Evolutionary conservation across 768 basidiomycete genomes (phyloP).

Genomic region (Termitomyces titanicus): DNA sequence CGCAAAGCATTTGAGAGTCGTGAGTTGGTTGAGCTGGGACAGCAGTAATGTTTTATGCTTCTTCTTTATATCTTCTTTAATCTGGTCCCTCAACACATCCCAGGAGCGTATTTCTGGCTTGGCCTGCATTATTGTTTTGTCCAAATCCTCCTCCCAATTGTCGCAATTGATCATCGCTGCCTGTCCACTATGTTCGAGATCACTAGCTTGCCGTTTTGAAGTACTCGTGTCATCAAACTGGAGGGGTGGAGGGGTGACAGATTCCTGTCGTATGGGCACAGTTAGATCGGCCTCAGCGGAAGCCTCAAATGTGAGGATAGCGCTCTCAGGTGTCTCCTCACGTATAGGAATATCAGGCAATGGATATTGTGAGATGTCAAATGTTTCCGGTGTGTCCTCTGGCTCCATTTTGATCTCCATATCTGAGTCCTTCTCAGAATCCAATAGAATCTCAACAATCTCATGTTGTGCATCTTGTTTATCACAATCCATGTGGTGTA

Average conservation of each 20-base stretch:
- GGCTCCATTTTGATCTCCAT: too few species aligned
- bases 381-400: too few species aligned
- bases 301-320: too few species aligned
- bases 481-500: neutral
- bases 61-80: constrained; percentile 28
- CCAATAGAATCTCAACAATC: too few species aligned
- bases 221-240: too few species aligned
- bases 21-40: constrained; percentile 26
- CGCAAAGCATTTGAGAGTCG: constrained; percentile 32
- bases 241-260: too few species aligned
- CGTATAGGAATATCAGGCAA: too few species aligned
- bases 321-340: too few species aligned
- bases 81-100: constrained; percentile 12
- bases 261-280: too few species aligned
- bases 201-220: neutral
- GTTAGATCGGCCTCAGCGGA: too few species aligned
- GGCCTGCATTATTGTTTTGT: constrained; percentile 11
- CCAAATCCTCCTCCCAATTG: constrained; percentile 11
- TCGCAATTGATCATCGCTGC: neutral
- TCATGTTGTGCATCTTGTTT: neutral
- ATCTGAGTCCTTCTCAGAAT: too few species aligned
- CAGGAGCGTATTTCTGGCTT: constrained; percentile 21
- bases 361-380: too few species aligned
- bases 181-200: neutral
- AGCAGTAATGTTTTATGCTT: constrained; percentile 19